Evolutionary conservation across 805 yeast species (phyloP).

Genomic region (Saccharomyces kudriavzevii): DNA sequence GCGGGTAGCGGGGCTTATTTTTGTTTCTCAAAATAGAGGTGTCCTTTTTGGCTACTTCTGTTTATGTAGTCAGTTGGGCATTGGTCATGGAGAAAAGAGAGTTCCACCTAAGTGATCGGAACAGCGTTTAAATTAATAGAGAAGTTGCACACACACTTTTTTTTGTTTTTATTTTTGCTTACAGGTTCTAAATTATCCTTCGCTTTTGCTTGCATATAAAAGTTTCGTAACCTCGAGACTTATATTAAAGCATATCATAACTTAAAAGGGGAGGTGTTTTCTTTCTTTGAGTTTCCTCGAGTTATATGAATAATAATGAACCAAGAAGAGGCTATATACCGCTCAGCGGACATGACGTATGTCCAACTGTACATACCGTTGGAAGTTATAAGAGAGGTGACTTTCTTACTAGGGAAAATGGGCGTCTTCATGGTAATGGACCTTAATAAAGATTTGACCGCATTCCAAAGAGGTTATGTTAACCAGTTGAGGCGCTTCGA

Average conservation of each 20-base stretch:
- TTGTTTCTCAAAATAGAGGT: not conserved
- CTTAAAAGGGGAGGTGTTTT: not conserved
- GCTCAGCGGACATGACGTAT: slow-evolving; percentile 93
- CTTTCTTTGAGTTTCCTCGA: not conserved
- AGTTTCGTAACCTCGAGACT: not conserved
- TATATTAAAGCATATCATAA: not conserved
- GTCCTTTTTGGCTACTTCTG: not conserved
- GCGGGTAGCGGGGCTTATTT: not conserved
- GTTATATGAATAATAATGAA: not conserved
- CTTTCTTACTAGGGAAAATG: slow-evolving; percentile 76
- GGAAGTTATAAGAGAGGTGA: slow-evolving; percentile 79
- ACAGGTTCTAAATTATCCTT: not conserved
- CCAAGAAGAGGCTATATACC: slow-evolving; percentile 35
- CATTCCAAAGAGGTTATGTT: slow-evolving; percentile 88
- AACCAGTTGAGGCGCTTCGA: slow-evolving; percentile 76
- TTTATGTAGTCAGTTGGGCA: not conserved
- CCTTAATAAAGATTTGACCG: slow-evolving; percentile 68
- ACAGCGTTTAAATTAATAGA: not conserved
- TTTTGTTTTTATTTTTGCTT: not conserved
- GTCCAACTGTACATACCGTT: slow-evolving; percentile 81
- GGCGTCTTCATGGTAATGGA: slow-evolving; percentile 85
- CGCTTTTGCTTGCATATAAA: not conserved
- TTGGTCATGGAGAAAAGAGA: not conserved
- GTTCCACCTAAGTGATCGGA: not conserved
- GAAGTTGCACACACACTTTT: not conserved